Evolutionary conservation across 371 early-diverging fungal species (phyloP), one percentile per base, ranked within the genome.

Genomic region (Fennellomyces sp.): DNA sequence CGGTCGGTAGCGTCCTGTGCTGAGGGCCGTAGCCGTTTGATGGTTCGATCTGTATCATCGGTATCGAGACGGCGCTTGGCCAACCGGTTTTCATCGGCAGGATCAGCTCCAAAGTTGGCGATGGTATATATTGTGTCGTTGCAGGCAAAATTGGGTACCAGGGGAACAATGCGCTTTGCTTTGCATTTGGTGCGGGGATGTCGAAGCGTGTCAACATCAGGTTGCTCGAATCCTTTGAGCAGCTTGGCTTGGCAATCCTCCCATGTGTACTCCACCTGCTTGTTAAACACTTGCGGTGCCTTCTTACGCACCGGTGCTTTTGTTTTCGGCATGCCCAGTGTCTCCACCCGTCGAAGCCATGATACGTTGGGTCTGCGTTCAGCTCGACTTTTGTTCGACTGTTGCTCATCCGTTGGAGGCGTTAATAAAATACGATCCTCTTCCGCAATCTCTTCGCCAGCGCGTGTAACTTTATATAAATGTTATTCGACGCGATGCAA

Each of bases 141-240:
- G 42, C 83, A 69, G 11, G 63, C 68, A 33, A 82, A 83, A 61
- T 94, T 91, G 8, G 96, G 96, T 39, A 91, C 78, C 29, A 96
- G 56, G 11, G 94, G 94, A 10, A 85, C 70, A 17, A 90, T 77
- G 52, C 90, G 91, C 31, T 88, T 87, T n/a, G 90, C 93, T 26
- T 67, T 82, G 31, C 91, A 59, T 45, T 84, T 82, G 36, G 89
- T 88, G 21, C 85, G 85, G 0, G 95, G 95, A 61, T 96, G 96
- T 52, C 67, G 73, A 39, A 94, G 58, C 17, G 65, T 65, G 7
- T 69, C 63, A 56, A 90, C 60, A 29, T 81, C 76, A 10, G 82
- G 82, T 38, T 61, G 74, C 1, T 80, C 76, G 70, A 96, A 93
- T n/a, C 92, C 88, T 33, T 81, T 71, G 50, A 87, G 84, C 29